Evolutionary conservation across 352 stramenopile genomes (phyloP), one percentile per base, ranked within the genome.

Genomic region (Pythium grandisporangium): DNA sequence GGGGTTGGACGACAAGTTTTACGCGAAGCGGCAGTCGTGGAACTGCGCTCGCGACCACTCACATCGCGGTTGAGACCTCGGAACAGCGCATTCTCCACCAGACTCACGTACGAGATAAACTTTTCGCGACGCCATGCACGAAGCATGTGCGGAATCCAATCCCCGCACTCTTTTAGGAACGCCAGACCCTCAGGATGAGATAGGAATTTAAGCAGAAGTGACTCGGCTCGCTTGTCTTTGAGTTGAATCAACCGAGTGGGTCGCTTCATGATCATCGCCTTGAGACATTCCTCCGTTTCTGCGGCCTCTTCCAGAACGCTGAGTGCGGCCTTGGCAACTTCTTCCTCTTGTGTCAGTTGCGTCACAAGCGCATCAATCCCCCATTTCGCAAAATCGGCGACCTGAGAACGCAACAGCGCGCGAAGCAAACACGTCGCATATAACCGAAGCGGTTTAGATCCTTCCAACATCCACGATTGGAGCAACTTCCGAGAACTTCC

Each of bases 381-480:
- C 81, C 81, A 94, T 45, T 88, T 86, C 23, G 79, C 77, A 64
- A 94, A 94, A 45, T 92, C 81, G 4, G 70, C 63, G n/a, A 93
- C 81, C 45, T 94, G 76, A 1, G 76, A 89, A 8, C 81, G 81
- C 22, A 94, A 44, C 22, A 94, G 52, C 8, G 81, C 81, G 7
- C 81, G 74, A 6, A 94, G 45, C 11, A 94, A 60, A 45, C 81
- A 94, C 3, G 81, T 94, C 19, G 81, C 76, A 45, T 92, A 94
- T 37, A 94, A 48, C 33, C 81, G 78, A 22, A 94, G 47, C 4
- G 81, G 61, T 49, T 94, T 91, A 0, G 81, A 94, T 13, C 81
- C 81, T 44, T 84, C 69, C 33, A 63, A 69, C 81, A 94, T 94
- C 81, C 81, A 94, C 42, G 79, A 88, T 43, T 90, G 80, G 11